Conservation (phyloP, 2,329 filamentous ascomycete species). For the Fusarium solani-melongenae region DNA sequence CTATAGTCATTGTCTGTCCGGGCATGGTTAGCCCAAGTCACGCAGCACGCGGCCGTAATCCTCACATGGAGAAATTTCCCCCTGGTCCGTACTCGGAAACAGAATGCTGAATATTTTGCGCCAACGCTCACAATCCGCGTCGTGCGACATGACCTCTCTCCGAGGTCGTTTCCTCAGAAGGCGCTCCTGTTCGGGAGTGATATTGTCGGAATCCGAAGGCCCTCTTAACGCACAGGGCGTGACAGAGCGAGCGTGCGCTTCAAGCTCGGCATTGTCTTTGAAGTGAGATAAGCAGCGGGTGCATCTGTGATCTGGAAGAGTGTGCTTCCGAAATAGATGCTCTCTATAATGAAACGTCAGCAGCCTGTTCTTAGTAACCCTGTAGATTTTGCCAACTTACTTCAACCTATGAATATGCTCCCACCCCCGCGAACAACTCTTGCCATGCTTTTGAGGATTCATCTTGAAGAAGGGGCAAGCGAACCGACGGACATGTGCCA, state of each 20-base stretch:
- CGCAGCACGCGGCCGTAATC: not conserved
- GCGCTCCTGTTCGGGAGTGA: not conserved
- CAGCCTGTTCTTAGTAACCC: not conserved
- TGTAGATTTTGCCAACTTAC: not conserved
- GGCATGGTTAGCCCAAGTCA: not conserved
- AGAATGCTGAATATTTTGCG: not conserved
- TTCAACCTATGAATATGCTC: not conserved
- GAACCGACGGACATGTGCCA: not conserved
- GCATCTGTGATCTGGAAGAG: not conserved
- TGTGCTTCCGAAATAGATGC: not conserved
- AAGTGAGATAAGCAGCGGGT: not conserved
- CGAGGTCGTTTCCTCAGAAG: not conserved
- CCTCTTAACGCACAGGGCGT: not conserved
- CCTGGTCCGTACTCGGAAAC: not conserved
- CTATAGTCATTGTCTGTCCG: not conserved
- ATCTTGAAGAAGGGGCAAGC: not conserved
- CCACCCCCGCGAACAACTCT: not conserved
- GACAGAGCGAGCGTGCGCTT: not conserved
- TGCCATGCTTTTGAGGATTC: not conserved
- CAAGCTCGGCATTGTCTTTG: not conserved
- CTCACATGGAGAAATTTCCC: not conserved
- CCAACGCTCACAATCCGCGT: not conserved
- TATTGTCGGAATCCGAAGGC: not conserved
- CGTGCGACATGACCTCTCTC: not conserved
- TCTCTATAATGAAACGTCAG: not conserved